A percentile compares a stretch with the other conserved stretches of the same genome.
Conservation (phyloP, 331 rosid species). For the Malus hybrid region DNA sequence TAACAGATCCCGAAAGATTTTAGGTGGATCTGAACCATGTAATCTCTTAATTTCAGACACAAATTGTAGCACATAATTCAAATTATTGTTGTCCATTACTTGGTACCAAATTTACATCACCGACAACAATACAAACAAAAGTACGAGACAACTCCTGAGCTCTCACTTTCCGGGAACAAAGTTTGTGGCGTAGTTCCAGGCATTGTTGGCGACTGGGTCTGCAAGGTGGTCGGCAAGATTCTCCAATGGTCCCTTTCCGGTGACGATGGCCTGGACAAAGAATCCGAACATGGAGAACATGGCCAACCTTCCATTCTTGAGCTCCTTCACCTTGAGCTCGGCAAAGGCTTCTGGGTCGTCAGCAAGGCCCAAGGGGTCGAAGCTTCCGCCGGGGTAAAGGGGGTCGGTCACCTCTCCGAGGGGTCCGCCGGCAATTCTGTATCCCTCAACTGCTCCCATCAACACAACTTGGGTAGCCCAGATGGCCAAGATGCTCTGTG, state of each 20-base stretch:
- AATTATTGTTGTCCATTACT: not conserved
- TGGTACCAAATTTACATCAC: slow-evolving; percentile 19
- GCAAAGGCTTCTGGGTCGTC: too few species aligned
- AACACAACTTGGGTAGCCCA: slow-evolving; percentile 71
- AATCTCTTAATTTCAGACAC: too few species aligned
- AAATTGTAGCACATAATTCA: slow-evolving; percentile 2
- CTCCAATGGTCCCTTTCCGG: slow-evolving; percentile 77
- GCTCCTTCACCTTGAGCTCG: too few species aligned
- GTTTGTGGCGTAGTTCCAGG: slow-evolving; percentile 81
- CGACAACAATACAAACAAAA: not conserved
- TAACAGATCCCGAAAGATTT: not conserved
- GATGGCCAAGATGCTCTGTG: slow-evolving; percentile 84
- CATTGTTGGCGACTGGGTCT: slow-evolving; percentile 85
- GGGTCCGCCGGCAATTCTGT: slow-evolving; percentile 83
- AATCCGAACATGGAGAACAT: slow-evolving; percentile 88
- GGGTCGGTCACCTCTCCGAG: slow-evolving; percentile 51
- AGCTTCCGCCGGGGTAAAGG: too few species aligned
- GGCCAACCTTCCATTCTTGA: slow-evolving; percentile 46
- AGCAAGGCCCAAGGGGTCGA: too few species aligned
- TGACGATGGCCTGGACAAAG: slow-evolving; percentile 80
- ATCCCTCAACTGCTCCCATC: slow-evolving; percentile 90
- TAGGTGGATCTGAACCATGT: not conserved
- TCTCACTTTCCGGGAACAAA: slow-evolving; percentile 80
- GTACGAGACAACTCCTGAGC: slow-evolving; percentile 16
- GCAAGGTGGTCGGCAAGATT: slow-evolving; percentile 80